Conservation (phyloP, 2,329 filamentous ascomycete genomes). For the Beauveria varroae region DNA sequence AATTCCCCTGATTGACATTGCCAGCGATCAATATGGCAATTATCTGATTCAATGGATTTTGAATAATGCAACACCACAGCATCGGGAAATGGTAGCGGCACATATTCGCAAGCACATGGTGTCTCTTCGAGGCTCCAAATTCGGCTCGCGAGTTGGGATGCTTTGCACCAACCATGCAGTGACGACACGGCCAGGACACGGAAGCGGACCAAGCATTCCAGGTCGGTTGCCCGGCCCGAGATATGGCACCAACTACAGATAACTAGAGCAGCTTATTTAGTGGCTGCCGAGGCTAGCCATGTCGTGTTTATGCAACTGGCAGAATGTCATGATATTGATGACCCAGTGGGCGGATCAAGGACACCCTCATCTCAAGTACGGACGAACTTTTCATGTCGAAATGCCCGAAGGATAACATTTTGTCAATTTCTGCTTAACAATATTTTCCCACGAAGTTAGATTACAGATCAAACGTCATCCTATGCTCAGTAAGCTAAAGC, state of each 20-base stretch:
- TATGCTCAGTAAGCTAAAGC: conserved; percentile 44
- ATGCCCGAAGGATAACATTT: conserved; percentile 34
- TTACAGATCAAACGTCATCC: conserved; percentile 51
- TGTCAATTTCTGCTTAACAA: conserved; percentile 39
- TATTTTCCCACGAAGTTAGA: conserved; percentile 45
- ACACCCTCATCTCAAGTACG: conserved; percentile 14
- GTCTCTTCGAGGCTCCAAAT: conserved; percentile 94
- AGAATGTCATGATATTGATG: conserved; percentile 11
- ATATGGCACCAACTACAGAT: conserved; percentile 50
- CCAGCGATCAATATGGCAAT: conserved; percentile 97
- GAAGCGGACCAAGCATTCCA: conserved; percentile 58
- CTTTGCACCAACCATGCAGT: conserved; percentile 93
- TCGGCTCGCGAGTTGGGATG: conserved; percentile 97
- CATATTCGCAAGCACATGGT: conserved; percentile 99
- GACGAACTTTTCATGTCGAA: conserved; percentile 24
- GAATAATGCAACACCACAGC: conserved; percentile 76
- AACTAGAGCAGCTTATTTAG: conserved; percentile 22
- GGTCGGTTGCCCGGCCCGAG: conserved; percentile 51
- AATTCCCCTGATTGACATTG: conserved; percentile 95
- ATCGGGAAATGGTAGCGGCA: conserved; percentile 84
- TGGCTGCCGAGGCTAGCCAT: neutral
- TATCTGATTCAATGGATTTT: conserved; percentile 97
- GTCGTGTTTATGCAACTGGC: conserved; percentile 9
- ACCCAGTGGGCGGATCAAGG: conserved; percentile 15
- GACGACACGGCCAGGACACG: conserved; percentile 80